A percentile compares a stretch with the other conserved stretches of the same genome.
Conservation (phyloP, 2,329 filamentous ascomycete species). For the Byssoonygena ceratinophila region DNA sequence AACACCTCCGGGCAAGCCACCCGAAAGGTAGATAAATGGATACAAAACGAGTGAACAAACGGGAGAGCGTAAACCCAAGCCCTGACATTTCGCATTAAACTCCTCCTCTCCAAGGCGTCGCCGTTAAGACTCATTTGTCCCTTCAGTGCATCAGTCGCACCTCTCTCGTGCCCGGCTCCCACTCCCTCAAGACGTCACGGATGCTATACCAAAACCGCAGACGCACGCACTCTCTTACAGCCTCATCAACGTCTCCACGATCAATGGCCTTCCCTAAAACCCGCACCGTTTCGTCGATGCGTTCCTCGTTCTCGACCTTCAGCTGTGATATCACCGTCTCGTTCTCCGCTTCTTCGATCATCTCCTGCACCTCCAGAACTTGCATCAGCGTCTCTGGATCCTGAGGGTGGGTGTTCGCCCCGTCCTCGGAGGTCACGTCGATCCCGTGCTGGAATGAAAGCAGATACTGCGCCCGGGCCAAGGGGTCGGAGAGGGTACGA, state of each 20-base stretch:
- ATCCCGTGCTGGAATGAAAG: constrained; percentile 56
- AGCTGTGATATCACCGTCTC: constrained; percentile 56
- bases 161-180: constrained; percentile 63
- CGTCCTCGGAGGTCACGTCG: constrained; percentile 65
- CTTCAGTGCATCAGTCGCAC: constrained; percentile 46
- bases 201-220: constrained; percentile 89
- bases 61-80: no score
- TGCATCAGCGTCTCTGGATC: constrained; percentile 69
- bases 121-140: no score
- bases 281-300: constrained; percentile 55
- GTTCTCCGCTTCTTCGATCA: constrained; percentile 57
- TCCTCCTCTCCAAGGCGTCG: no score
- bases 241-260: constrained; percentile 53
- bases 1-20: no score
- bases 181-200: constrained; percentile 64
- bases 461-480: constrained; percentile 80
- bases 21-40: no score
- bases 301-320: constrained; percentile 54
- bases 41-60: no score
- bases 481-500: constrained; percentile 66
- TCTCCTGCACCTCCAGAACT: constrained; percentile 69
- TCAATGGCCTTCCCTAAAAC: constrained; percentile 56
- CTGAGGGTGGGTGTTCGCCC: constrained; percentile 56
- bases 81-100: no score
- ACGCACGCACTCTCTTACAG: constrained; percentile 61